Base-by-base conservation (phyloP, 1,284 basidiomycete genomes). In the Leccinum angustisporum region DNA sequence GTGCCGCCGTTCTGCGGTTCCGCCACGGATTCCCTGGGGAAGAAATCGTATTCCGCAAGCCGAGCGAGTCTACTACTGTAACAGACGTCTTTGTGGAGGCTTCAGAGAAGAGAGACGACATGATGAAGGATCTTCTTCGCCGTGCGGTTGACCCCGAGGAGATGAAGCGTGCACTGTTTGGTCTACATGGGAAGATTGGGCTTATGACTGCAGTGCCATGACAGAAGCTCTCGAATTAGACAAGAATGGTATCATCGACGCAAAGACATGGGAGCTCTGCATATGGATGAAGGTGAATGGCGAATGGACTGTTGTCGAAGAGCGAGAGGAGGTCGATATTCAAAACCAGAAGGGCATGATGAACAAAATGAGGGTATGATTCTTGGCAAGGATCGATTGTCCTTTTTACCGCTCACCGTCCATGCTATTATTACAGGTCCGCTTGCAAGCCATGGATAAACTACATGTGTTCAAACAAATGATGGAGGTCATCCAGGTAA, bases 171-270 rank as follows among this genome's bases (percentile, higher is more conserved):
- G 38, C 59, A 5, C 18, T 56, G 6, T 66, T 71, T 59, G 74
- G 72, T 38, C 60, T 74, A 30, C 74, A 27, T 76, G 72, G 72
- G 72, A 76, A 54, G 72, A 76, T 54, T 73, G 74, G 72, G 43
- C 43, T 5, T 70, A 75, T 33, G 74, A 73, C 64, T 72, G 72
- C 54, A 64, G 51, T 38, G 74, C 70, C 4, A 75, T 75, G 73
- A 63, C 63, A 6, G 61, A 64, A 11, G 72, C 74, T 2, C 59
- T 54, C 16, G 67, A 75, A 33, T 46, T 65, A 36, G 61, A 66
- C 51, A 65, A 65, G 43, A 62, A 59, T 13, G 70, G 69, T 1
- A 10, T 62, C 14, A 67, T 73, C 9, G 31, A 30, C 3, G 62
- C 63, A 25, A 65, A 64, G 53, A 72, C 63, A 27, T 75, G 72